Base-by-base conservation (phyloP, 169 alveolate species). In the Plasmodium fragile region DNA sequence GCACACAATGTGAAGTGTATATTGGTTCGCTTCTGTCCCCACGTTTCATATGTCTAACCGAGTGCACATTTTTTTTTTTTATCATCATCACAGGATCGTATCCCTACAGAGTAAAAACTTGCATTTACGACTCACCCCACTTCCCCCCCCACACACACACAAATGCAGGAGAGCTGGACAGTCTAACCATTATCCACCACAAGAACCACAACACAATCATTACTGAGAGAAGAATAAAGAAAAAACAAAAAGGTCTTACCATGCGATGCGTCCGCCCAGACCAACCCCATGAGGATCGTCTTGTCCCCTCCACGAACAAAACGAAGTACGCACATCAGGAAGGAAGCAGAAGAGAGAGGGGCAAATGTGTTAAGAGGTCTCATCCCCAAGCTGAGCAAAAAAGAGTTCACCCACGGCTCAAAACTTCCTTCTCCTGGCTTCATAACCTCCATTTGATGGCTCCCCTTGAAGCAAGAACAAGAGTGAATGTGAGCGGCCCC, bases 151-250 rank as follows among this genome's bases (percentile, higher is more conserved):
- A n/a, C n/a, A n/a, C n/a, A n/a, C n/a, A n/a, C n/a, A n/a, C n/a
- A 55, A 16, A 18, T 65, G 75, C 30, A 49, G 85, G 43, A 25
- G 93, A 85, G 32, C 59, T 85, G 18, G 49, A 34, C n/a, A 85
- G 93, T 59, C 18, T 85, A 10, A 85, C 93, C 16, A 85, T 85
- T 30, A 4, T 85, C 28, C 93, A 85, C 43, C 77, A 75, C 18
- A 25, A 3, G 36, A 28, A n/a, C 30, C 18, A 75, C 34, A 53
- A 75, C 30, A 85, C 80, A 36, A 36, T 75, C 13, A 45, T 85
- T 36, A 85, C 93, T 0, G 93, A 85, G 43, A 72, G 41, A 13
- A 32, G 81, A 4, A 6, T 85, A 2, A 32, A 25, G 13, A 85
- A 85, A 85, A 49, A 28, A 11, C 18, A 32, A 18, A 85, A 53